Percentiles rank a stretch among this genome's conserved stretches.
Conservation (phyloP, 345 rosid species). For the Stellera chamaejasme region DNA sequence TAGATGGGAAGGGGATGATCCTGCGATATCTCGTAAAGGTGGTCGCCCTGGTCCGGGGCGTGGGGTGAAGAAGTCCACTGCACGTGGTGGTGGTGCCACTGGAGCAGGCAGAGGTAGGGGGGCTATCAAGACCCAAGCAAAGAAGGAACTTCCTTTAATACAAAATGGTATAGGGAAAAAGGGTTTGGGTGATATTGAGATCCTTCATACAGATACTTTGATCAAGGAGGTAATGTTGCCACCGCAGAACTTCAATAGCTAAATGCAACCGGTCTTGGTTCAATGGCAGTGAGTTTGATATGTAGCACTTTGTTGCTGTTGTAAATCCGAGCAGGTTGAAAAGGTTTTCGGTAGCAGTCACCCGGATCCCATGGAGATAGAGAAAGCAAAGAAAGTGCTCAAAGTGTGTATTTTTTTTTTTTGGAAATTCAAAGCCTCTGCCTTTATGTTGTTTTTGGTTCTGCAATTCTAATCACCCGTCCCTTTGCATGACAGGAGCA, state of each 20-base stretch:
- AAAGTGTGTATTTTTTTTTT: slow-evolving; percentile 37
- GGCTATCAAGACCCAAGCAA: slow-evolving; percentile 36
- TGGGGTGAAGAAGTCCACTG: slow-evolving; percentile 54
- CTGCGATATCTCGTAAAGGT: slow-evolving; percentile 59
- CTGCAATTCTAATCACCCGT: slow-evolving; percentile 7
- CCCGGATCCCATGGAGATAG: slow-evolving; percentile 66
- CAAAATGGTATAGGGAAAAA: slow-evolving; percentile 77
- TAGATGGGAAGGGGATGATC: slow-evolving; percentile 82
- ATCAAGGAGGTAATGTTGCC: slow-evolving; percentile 64
- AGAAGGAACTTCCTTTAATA: slow-evolving; percentile 38
- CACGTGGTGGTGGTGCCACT: slow-evolving; percentile 56
- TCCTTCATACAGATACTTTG: slow-evolving; percentile 82
- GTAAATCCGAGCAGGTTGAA: slow-evolving; percentile 56
- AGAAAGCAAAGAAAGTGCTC: slow-evolving; percentile 80
- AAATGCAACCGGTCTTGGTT: background rate
- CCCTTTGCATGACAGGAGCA: slow-evolving; percentile 52
- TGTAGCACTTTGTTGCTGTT: slow-evolving; percentile 3
- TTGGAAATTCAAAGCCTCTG: background rate
- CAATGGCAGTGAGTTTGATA: too few relatives aligned
- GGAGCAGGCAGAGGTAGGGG: slow-evolving; percentile 84
- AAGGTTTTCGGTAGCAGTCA: slow-evolving; percentile 58
- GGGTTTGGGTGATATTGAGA: slow-evolving; percentile 76
- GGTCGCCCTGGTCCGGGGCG: slow-evolving; percentile 76
- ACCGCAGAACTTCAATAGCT: slow-evolving; percentile 3
- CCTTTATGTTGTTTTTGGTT: background rate